phyloP scores from a whole-genome alignment of 1,284 basidiomycete species.

The Ustilago bromivora region DNA sequence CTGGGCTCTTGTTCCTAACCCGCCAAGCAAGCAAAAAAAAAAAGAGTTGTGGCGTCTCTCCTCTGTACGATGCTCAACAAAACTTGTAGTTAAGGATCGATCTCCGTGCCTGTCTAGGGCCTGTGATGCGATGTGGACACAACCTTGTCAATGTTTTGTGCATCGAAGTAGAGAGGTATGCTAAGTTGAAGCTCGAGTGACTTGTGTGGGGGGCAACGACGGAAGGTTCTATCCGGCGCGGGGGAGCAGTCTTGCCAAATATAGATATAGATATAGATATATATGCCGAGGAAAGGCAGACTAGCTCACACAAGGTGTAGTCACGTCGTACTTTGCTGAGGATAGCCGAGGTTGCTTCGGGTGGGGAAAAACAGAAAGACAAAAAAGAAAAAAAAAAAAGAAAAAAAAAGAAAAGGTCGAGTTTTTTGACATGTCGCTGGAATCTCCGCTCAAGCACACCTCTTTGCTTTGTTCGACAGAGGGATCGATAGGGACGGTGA shows the following conservation, averaged over 20 bases:
- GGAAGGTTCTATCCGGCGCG: neutral
- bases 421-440: constrained; percentile 4
- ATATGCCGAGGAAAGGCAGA: neutral
- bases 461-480: neutral
- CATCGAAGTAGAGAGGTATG: too few species aligned
- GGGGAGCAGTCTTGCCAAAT: neutral
- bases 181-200: too few species aligned
- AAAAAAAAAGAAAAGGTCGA: constrained; percentile 15
- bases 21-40: too few species aligned
- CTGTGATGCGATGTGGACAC: too few species aligned
- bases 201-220: neutral
- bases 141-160: too few species aligned
- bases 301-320: neutral
- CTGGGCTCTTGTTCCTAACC: too few species aligned
- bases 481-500: neutral
- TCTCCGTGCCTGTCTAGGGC: too few species aligned
- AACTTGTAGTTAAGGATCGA: too few species aligned
- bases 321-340: neutral
- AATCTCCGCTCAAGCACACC: constrained; percentile 4
- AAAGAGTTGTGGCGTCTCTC: too few species aligned
- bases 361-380: constrained; percentile 8
- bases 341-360: constrained; percentile 1
- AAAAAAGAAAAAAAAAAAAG: neutral
- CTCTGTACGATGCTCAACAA: too few species aligned
- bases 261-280: neutral